Percentiles rank a stretch among this genome's conserved stretches.
These are phyloP conservation scores for Dendrobium huoshanense DNA, from an alignment of 106 monocot species.

Conservation along the genomic window DNA sequence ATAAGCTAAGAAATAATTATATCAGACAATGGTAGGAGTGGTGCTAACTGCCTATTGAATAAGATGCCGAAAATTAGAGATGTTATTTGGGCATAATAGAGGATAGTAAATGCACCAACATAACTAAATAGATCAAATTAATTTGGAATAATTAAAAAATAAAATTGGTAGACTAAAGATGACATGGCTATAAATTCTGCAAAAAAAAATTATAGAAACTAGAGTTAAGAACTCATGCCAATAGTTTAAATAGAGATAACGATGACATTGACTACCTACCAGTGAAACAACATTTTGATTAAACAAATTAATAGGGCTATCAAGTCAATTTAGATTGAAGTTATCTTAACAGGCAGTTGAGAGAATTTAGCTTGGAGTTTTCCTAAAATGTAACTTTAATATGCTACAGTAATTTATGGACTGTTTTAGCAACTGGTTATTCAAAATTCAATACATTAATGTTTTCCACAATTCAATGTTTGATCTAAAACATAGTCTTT, in stretches of 20 bases:
- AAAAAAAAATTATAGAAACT: neutral
- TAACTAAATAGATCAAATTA: too few relatives aligned
- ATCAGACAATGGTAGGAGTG: too few relatives aligned
- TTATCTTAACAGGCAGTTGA: neutral
- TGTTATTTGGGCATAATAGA: too few relatives aligned
- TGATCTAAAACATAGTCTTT: neutral
- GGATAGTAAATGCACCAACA: too few relatives aligned
- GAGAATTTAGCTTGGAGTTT: neutral
- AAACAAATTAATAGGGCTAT: too few relatives aligned
- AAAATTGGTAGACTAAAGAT: too few relatives aligned
- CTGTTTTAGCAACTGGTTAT: neutral
- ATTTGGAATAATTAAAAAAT: too few relatives aligned
- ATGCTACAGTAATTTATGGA: neutral
- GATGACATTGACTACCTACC: neutral
- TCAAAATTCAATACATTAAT: neutral
- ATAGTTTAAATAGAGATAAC: neutral
- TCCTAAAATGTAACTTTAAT: neutral
- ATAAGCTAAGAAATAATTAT: too few relatives aligned
- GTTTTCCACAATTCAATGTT: neutral
- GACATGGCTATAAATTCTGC: too few relatives aligned
- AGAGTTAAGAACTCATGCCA: neutral
- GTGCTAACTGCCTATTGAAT: too few relatives aligned
- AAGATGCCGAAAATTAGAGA: too few relatives aligned
- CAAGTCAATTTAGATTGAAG: too few relatives aligned
- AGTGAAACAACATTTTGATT: neutral